Conservation (phyloP, 1,284 basidiomycete genomes). For the Tilletia indica region DNA sequence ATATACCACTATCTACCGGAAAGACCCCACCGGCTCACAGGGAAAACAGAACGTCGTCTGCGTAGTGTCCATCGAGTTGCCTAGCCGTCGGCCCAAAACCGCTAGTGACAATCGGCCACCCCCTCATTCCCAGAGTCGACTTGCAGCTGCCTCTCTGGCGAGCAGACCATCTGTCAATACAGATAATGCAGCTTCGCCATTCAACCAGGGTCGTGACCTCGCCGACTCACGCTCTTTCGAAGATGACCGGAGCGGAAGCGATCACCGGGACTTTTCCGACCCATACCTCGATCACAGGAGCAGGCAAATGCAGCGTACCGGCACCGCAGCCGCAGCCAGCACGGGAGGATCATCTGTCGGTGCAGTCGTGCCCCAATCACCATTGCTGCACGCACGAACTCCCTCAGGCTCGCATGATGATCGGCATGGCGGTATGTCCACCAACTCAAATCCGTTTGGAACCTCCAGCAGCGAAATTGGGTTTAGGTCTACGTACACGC, state of each 20-base stretch:
- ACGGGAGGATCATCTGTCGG: neutral
- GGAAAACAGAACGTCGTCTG: slow-evolving; percentile 76
- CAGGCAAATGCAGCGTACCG: neutral
- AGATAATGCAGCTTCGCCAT: neutral
- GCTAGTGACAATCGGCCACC: neutral
- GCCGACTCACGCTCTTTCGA: neutral
- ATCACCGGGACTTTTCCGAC: neutral
- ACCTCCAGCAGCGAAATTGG: slow-evolving; percentile 35
- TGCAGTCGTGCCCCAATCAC: neutral
- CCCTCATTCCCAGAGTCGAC: neutral
- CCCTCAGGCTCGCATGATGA: neutral
- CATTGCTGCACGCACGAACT: neutral
- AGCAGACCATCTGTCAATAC: neutral
- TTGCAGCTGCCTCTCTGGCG: slow-evolving; percentile 1
- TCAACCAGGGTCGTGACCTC: neutral
- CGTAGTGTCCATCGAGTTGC: slow-evolving; percentile 83
- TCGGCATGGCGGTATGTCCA: slow-evolving; percentile 11
- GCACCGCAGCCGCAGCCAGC: neutral
- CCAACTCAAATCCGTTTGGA: slow-evolving; percentile 28
- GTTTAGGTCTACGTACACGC: slow-evolving; percentile 20
- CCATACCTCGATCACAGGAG: neutral
- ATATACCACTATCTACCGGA: slow-evolving; percentile 74
- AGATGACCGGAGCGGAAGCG: neutral
- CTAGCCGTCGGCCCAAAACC: slow-evolving; percentile 65
- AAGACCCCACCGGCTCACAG: slow-evolving; percentile 48